A percentile compares a stretch with the other conserved stretches of the same genome.
Evolutionary conservation across 2,329 filamentous ascomycete species (phyloP).

Genomic region (Nothomitra cinnamomea): DNA sequence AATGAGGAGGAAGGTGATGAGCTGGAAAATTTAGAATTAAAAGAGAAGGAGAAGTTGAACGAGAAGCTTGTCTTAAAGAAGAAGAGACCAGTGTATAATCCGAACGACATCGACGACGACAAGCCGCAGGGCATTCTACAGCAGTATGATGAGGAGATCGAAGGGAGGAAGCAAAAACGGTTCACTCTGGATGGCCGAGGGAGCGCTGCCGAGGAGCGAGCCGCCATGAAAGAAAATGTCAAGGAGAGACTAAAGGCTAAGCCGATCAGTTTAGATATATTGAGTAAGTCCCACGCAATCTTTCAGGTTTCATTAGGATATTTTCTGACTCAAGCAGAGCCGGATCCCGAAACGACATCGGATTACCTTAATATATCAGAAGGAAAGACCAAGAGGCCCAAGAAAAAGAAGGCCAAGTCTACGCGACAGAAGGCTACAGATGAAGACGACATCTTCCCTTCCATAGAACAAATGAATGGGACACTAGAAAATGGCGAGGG

Average conservation of each 20-base stretch:
- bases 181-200: slow-evolving; percentile 77
- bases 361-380: slow-evolving; percentile 80
- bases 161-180: slow-evolving; percentile 71
- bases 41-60: slow-evolving; percentile 52
- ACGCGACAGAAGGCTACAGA: slow-evolving; percentile 53
- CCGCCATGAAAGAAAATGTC: slow-evolving; percentile 34
- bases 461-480: slow-evolving; percentile 16
- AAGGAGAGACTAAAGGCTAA: slow-evolving; percentile 47
- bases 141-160: slow-evolving; percentile 92
- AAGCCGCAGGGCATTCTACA: slow-evolving; percentile 54
- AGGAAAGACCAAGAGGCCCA: slow-evolving; percentile 86
- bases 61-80: slow-evolving; percentile 79
- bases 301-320: background rate
- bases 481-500: slow-evolving; percentile 25
- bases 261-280: slow-evolving; percentile 61
- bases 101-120: slow-evolving; percentile 51
- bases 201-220: slow-evolving; percentile 45
- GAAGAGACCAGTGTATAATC: slow-evolving; percentile 77
- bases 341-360: slow-evolving; percentile 42
- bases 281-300: slow-evolving; percentile 27
- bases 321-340: slow-evolving; percentile 25
- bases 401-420: slow-evolving; percentile 65
- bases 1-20: slow-evolving; percentile 82
- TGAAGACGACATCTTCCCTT: slow-evolving; percentile 34
- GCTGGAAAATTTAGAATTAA: slow-evolving; percentile 58